Evolutionary conservation across 345 rosid species (phyloP), one percentile per base, ranked within the genome.

Genomic region (Psidium friedrichsthalianum): DNA sequence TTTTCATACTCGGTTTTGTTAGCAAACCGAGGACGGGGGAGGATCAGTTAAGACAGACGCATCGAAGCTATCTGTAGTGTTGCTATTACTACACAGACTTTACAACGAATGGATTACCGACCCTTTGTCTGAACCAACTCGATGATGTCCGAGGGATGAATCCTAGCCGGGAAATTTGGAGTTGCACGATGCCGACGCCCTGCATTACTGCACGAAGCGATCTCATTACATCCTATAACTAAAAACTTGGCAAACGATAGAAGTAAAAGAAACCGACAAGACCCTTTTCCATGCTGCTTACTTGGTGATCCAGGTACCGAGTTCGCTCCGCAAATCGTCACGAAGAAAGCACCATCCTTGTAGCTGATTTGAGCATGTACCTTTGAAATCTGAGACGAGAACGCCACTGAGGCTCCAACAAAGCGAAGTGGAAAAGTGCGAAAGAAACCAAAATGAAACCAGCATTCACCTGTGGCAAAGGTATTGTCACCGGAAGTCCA

Each of bases 221-320:
- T 51, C 56, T 64, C 24, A 20, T 64, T 32, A 64, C 44, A 64
- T 64, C 44, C 78, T 3, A 64, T 20, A 14, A 29, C 42, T 64
- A 7, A 32, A 64, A 16, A 16, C 78, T 32, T 8, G 78, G 78
- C 32, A 40, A 64, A 32, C 74, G 27, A 88, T 32, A 69, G 82
- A 76, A 29, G 57, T 29, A 74, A 56, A 56, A 25, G 58, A 25
- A 83, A 42, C 44, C 59, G 84, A 82, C 44, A 83, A 87, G 59
- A 64, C 57, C 56, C 20, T 6, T 6, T 54, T 29, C 57, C 51
- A 8, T 51, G 27, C 47, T 59, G 88, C 99, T 94, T 92, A 97
- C 99, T 92, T 92, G 12, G 91, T 89, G 78, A 96, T 88, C 87
- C 87, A 96, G 80, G 98, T 94, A 2, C 99, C 99, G 80, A 94